A percentile compares a stretch with the other conserved stretches of the same genome.
phyloP scores from a whole-genome alignment of 257 asterid genomes.

The Knoxia roxburghii region DNA sequence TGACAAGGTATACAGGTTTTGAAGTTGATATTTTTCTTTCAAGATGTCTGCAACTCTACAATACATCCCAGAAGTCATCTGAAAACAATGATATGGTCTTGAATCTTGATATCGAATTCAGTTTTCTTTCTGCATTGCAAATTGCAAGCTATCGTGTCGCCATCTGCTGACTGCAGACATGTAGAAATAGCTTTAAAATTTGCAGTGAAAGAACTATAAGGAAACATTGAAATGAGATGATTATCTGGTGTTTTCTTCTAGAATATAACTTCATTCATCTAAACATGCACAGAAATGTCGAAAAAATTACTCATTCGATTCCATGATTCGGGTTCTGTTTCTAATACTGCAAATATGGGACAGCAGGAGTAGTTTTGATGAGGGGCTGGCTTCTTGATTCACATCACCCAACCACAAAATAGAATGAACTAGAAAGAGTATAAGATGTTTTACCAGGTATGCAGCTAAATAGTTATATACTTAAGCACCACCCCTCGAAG shows the following conservation, averaged over 20 bases:
- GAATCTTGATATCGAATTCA: too few relatives aligned
- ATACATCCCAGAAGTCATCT: neutral
- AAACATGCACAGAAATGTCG: neutral
- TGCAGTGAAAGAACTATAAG: too few relatives aligned
- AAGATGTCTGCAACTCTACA: too few relatives aligned
- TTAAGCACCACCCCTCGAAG: slow-evolving; percentile 70
- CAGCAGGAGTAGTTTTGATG: neutral
- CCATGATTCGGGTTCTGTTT: too few relatives aligned
- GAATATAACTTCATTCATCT: neutral
- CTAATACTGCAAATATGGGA: too few relatives aligned
- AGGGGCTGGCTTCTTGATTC: neutral
- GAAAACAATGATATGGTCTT: neutral
- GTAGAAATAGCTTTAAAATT: neutral
- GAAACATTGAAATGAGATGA: neutral
- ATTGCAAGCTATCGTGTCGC: too few relatives aligned
- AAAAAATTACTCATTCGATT: too few relatives aligned
- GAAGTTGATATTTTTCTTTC: neutral
- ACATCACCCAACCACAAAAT: neutral
- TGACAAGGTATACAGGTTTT: neutral
- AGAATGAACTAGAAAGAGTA: neutral
- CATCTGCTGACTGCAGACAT: neutral
- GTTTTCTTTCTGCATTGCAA: too few relatives aligned
- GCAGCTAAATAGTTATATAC: slow-evolving; percentile 61
- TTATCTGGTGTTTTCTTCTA: too few relatives aligned
- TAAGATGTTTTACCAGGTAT: neutral